Base-by-base conservation (phyloP, 2,329 filamentous ascomycete genomes). In the Paraphaeosphaeria minitans region DNA sequence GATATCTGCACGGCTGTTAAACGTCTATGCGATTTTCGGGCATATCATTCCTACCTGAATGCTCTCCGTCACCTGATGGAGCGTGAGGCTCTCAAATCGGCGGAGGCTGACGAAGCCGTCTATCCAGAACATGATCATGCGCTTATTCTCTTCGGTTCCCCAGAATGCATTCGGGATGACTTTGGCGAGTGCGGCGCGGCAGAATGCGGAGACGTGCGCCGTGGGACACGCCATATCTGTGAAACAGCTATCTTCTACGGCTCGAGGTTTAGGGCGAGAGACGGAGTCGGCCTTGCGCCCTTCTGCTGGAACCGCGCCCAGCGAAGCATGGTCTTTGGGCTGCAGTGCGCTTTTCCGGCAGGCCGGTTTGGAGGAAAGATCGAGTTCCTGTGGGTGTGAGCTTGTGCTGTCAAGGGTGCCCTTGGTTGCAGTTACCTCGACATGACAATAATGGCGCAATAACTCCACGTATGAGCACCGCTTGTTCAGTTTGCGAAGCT, bases 381-480 rank as follows among this genome's bases (percentile, higher is more conserved):
- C 51, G 3, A 73, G 22, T 4, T 63, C 63, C 72, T 76, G 31
- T 21, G 5, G 42, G 22, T 50, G 43, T 75, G 48, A 75, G 64
- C 45, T 24, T 29, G 31, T 14, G 39, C n/a, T 16, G 5, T 50
- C 7, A 24, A 21, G 19, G 14, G 16, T 21, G 1, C 14, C 10
- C 0, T 39, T n/a, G n/a, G 33, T 47, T 21, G 41, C 27, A 6
- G 45, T 56, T 63, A 73, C 69, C 66, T 74, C 64, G 35, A 72
- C 53, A n/a, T 92, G 89, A 73, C 95, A 99, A 74, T 98, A 92
- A 76, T 97, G 83, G 16, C 87, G 83, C 27, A 99, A 78, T 48
- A 98, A 79, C 62, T 89, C 84, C n/a, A 82, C 81, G 75, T 97
- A 98, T 0, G 93, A 86, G 73, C 93, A 98, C 22, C 85, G 85